Evolutionary conservation across 2,329 filamentous ascomycete species (phyloP), one percentile per base, ranked within the genome.

Genomic region (Clarireedia hainanense): DNA sequence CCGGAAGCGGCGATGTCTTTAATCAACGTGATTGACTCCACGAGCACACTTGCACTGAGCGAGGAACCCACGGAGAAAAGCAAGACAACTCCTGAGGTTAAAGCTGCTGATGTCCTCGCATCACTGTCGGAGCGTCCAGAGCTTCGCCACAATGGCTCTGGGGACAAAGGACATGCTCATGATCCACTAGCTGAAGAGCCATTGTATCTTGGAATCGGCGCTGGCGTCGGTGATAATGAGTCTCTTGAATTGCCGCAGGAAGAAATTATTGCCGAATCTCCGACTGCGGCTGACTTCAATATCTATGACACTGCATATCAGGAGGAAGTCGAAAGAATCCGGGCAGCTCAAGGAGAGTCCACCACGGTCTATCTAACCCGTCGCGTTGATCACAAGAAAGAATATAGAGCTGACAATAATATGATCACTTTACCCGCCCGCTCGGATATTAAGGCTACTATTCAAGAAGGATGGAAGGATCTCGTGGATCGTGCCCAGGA

Each of bases 291-390:
- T 5, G 90, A 95, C 58, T 89, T 89, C 64, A 85, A 94, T 67
- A 86, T 97, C 57, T 96, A 96, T 69, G 89, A 95, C 69, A 83
- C 80, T 0, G 92, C 92, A 0, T 96, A 95, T 68, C 83, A 89
- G 66, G 81, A 88, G 58, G 89, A 96, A 72, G 81, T 94, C 27
- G 80, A 86, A 57, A 80, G 85, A 15, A 92, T 96, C 64, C 72
- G 80, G 30, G 70, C 74, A 60, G 67, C 72, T 59, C 66, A 75
- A 63, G 73, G 75, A 56, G 69, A 72, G 26, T 66, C 69, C 36
- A 76, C 83, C 1, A 84, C 77, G 17, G 75, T 88, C 15, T 87
- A 85, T 63, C 67, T 80, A 24, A 80, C 73, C 1, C 70, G 77
- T 30, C 70, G 77, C 20, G 75, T 80, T 5, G 76, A 80, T 55